Percentiles rank a stretch among this genome's conserved stretches.
Conservation (phyloP, 2,329 filamentous ascomycete genomes). For the Cytospora piceicola region DNA sequence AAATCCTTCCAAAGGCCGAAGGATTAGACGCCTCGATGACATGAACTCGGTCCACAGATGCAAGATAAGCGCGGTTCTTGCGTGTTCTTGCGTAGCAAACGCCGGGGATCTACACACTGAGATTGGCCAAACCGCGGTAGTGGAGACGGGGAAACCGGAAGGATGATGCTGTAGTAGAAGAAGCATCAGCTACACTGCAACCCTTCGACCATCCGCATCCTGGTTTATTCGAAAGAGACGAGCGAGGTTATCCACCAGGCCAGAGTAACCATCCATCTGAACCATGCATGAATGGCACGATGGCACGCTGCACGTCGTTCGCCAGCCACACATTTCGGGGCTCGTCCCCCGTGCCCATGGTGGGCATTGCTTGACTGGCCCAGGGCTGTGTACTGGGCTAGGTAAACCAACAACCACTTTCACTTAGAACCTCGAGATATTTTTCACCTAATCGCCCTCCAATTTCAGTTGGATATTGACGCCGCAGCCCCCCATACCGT, state of each 20-base stretch:
- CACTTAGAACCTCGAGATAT: too few relatives aligned
- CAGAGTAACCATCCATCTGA: conserved; percentile 6
- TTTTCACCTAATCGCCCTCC: too few relatives aligned
- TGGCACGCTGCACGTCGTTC: conserved; percentile 3
- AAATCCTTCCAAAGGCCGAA: conserved; percentile 1
- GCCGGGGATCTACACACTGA: background rate
- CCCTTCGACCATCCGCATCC: background rate
- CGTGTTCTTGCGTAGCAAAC: background rate
- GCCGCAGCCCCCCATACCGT: too few relatives aligned
- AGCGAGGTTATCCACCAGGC: conserved; percentile 6
- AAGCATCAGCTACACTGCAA: background rate
- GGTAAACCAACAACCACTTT: too few relatives aligned
- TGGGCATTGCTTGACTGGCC: too few relatives aligned
- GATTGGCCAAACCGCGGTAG: background rate
- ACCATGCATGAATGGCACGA: conserved; percentile 11
- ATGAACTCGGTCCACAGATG: background rate
- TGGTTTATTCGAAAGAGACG: too few relatives aligned
- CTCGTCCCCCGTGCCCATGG: background rate
- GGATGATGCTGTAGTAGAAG: background rate
- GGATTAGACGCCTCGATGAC: conserved; percentile 8
- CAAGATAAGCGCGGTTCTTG: conserved; percentile 9
- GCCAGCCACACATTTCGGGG: conserved; percentile 2
- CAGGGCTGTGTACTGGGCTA: too few relatives aligned
- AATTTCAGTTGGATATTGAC: too few relatives aligned
- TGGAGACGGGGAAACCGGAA: background rate